Percentiles rank a stretch among this genome's conserved stretches.
Evolutionary conservation across 805 yeast species (phyloP).

Genomic region (Metschnikowia sp.): DNA sequence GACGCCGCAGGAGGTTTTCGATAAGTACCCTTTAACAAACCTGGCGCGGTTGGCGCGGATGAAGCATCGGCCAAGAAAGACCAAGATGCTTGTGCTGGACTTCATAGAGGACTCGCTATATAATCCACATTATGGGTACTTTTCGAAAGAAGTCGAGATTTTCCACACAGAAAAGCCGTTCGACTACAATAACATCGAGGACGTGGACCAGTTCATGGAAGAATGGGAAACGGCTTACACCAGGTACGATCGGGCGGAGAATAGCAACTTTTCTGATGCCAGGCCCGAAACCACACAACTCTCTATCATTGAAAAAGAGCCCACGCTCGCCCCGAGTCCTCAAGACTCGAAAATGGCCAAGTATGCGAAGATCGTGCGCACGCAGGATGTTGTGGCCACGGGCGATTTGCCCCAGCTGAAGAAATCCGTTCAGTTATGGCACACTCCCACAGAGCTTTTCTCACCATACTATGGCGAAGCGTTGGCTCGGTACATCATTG

Average conservation of each 20-base stretch:
- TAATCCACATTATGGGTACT: slow-evolving; percentile 80
- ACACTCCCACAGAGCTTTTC: slow-evolving; percentile 84
- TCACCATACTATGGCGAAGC: slow-evolving; percentile 85
- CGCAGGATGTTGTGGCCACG: slow-evolving; percentile 18
- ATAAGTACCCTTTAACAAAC: slow-evolving; percentile 33
- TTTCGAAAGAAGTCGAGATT: slow-evolving; percentile 73
- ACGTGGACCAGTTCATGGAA: slow-evolving; percentile 67
- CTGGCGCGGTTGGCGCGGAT: slow-evolving; percentile 30
- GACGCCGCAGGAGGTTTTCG: slow-evolving; percentile 39
- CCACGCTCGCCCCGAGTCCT: slow-evolving; percentile 8
- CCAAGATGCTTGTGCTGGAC: slow-evolving; percentile 72
- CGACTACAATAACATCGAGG: slow-evolving; percentile 52
- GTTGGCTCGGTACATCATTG: slow-evolving; percentile 72
- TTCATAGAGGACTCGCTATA: slow-evolving; percentile 84
- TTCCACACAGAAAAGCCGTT: slow-evolving; percentile 67
- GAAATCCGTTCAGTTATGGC: slow-evolving; percentile 71
- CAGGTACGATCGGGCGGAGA: slow-evolving; percentile 38
- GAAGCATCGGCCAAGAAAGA: slow-evolving; percentile 51
- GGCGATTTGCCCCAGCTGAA: slow-evolving; percentile 16
- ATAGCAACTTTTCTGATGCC: too few relatives aligned
- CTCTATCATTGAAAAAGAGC: slow-evolving; percentile 6
- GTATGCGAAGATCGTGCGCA: slow-evolving; percentile 25
- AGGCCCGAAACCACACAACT: background rate
- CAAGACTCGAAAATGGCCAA: slow-evolving; percentile 21
- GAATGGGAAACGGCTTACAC: slow-evolving; percentile 64